Evolutionary conservation across 495 filamentous ascomycete species (phyloP).

Genomic region (Daldinia childiae): DNA sequence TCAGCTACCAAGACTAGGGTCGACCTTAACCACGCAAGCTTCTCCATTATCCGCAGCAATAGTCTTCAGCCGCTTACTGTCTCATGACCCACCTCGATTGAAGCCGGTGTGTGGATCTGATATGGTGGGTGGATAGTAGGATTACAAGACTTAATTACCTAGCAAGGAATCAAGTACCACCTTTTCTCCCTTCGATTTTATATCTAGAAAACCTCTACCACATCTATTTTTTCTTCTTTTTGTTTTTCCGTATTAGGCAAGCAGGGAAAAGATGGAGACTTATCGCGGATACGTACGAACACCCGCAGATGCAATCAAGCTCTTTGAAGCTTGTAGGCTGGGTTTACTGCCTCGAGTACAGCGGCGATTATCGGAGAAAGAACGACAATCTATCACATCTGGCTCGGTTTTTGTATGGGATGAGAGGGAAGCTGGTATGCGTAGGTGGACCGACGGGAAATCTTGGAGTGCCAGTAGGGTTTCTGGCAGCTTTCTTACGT

Average conservation of each 20-base stretch:
- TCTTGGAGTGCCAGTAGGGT: conserved; percentile 99
- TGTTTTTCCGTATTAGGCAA: background rate
- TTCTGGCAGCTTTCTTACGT: conserved; percentile 96
- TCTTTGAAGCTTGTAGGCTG: conserved; percentile 95
- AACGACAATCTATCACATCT: conserved; percentile 91
- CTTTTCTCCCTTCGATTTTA: conserved; percentile 13
- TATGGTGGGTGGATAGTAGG: conserved; percentile 35
- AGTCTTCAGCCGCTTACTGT: conserved; percentile 28
- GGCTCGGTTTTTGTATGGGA: conserved; percentile 99
- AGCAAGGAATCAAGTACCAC: conserved; percentile 19
- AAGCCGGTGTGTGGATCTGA: conserved; percentile 35
- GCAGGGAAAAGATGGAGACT: conserved; percentile 78
- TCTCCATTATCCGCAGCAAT: conserved; percentile 25
- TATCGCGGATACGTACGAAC: conserved; percentile 93
- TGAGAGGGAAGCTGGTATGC: conserved; percentile 97
- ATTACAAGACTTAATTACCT: conserved; percentile 39
- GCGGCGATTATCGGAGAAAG: conserved; percentile 93
- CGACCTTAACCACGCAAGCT: conserved; percentile 39
- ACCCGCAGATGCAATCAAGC: conserved; percentile 92
- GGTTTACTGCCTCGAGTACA: conserved; percentile 93
- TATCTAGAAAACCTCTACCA: conserved; percentile 9
- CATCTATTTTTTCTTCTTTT: conserved; percentile 1
- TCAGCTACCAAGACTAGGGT: conserved; percentile 32
- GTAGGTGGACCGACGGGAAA: conserved; percentile 98
- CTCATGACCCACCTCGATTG: conserved; percentile 42